Evolutionary conservation across 441 rosid genomes (phyloP).

Genomic region (Omphalea diandra): DNA sequence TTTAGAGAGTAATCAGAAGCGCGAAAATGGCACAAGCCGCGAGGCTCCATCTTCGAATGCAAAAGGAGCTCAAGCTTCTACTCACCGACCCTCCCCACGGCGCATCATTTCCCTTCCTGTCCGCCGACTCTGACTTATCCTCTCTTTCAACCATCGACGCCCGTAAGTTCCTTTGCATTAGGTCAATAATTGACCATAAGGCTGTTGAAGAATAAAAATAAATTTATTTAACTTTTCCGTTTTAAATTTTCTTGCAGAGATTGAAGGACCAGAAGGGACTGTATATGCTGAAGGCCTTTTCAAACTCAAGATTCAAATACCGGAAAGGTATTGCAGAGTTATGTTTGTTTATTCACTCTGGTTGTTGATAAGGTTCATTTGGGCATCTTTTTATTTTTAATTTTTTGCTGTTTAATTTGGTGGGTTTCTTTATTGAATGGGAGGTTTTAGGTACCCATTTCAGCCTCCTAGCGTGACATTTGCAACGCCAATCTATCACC

Average conservation of each 20-base stretch:
- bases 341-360: neutral
- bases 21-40: constrained; percentile 73
- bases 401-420: neutral
- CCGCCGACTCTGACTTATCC: constrained; percentile 41
- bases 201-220: neutral
- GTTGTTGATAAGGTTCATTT: neutral
- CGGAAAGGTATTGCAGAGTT: constrained; percentile 50
- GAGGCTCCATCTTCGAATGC: constrained; percentile 70
- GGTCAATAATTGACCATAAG: neutral
- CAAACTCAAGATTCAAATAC: constrained; percentile 63
- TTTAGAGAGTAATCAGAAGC: neutral
- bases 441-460: constrained; percentile 61
- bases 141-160: constrained; percentile 62
- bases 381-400: no score
- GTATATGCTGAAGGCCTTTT: constrained; percentile 70
- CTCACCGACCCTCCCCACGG: constrained; percentile 78
- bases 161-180: constrained; percentile 31
- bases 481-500: constrained; percentile 73
- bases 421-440: neutral
- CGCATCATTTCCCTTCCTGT: constrained; percentile 63
- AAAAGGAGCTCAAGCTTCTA: constrained; percentile 79
- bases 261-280: constrained; percentile 73
- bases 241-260: constrained; percentile 32
- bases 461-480: constrained; percentile 81
- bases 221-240: neutral